phyloP scores from a whole-genome alignment of 495 filamentous ascomycete species.

The Penicillium nucicola region DNA sequence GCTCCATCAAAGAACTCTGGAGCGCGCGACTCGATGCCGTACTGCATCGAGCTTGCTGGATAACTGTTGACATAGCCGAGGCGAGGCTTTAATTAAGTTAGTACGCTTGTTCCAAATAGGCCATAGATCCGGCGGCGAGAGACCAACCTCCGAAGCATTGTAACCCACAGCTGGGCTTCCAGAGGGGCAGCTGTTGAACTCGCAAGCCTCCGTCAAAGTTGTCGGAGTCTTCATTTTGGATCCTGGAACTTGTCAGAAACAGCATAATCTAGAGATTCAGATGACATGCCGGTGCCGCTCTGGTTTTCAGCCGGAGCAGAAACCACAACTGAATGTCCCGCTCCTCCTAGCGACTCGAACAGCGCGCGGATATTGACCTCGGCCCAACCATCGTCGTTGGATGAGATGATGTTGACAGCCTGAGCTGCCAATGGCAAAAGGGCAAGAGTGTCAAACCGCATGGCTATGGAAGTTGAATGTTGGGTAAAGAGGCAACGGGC shows the following conservation, averaged over 20 bases:
- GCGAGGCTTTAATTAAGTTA: slow-evolving; percentile 27
- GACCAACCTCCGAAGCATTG: slow-evolving; percentile 44
- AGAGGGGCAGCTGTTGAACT: slow-evolving; percentile 57
- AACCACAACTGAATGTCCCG: slow-evolving; percentile 58
- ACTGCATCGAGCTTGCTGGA: slow-evolving; percentile 61
- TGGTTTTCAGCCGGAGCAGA: slow-evolving; percentile 63
- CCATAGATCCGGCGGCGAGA: no score
- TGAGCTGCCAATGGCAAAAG: slow-evolving; percentile 11
- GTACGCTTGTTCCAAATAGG: not conserved
- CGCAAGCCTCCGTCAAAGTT: slow-evolving; percentile 42
- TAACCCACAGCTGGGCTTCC: slow-evolving; percentile 51
- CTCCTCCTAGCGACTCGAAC: slow-evolving; percentile 46
- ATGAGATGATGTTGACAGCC: slow-evolving; percentile 57
- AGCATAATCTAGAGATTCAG: not conserved
- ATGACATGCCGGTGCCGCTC: slow-evolving; percentile 54
- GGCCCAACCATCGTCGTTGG: slow-evolving; percentile 73
- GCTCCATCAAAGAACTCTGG: slow-evolving; percentile 47
- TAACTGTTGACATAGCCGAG: slow-evolving; percentile 71
- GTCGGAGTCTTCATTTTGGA: slow-evolving; percentile 49
- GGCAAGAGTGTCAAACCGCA: slow-evolving; percentile 7
- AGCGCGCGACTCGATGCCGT: slow-evolving; percentile 56
- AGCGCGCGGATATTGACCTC: slow-evolving; percentile 60
- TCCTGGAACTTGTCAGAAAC: slow-evolving; percentile 26
- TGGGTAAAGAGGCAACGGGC: no score
- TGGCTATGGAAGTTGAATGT: no score